These are phyloP conservation scores for Senna tora DNA, from an alignment of 306 rosid genomes.

Conservation along the genomic window DNA sequence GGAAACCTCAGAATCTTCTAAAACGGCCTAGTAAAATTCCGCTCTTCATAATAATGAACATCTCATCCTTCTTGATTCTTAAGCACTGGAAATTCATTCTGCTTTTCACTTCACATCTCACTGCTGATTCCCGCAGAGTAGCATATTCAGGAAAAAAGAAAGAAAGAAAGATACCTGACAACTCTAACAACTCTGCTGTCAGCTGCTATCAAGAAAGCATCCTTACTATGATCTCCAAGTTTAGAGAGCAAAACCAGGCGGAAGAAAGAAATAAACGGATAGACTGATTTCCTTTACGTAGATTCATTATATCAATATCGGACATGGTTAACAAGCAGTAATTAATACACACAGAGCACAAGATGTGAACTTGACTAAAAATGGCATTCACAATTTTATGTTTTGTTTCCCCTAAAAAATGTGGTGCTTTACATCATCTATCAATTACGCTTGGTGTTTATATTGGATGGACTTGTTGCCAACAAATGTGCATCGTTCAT, in stretches of 20 bases:
- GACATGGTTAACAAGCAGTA: slow-evolving; percentile 4
- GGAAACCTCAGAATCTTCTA: too few relatives aligned
- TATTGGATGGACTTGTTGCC: neutral
- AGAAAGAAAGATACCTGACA: too few relatives aligned
- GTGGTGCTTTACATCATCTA: neutral
- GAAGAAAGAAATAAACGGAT: neutral
- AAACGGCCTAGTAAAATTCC: neutral
- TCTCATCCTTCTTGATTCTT: slow-evolving; percentile 3
- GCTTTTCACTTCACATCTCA: slow-evolving; percentile 2
- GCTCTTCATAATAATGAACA: neutral
- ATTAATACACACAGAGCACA: neutral
- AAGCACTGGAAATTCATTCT: slow-evolving; percentile 3
- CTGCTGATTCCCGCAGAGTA: neutral
- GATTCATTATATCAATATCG: neutral
- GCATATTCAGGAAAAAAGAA: neutral
- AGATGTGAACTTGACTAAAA: neutral
- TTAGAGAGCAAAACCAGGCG: neutral
- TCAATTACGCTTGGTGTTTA: slow-evolving; percentile 12
- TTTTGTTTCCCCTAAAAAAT: neutral
- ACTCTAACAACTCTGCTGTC: neutral
- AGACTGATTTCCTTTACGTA: neutral
- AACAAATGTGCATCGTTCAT: slow-evolving; percentile 16
- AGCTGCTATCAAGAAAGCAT: neutral
- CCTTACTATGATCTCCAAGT: neutral
- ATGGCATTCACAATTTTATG: neutral